Base-by-base conservation (phyloP, 176 grass and related monocot species). In the Puccinellia tenuiflora region DNA sequence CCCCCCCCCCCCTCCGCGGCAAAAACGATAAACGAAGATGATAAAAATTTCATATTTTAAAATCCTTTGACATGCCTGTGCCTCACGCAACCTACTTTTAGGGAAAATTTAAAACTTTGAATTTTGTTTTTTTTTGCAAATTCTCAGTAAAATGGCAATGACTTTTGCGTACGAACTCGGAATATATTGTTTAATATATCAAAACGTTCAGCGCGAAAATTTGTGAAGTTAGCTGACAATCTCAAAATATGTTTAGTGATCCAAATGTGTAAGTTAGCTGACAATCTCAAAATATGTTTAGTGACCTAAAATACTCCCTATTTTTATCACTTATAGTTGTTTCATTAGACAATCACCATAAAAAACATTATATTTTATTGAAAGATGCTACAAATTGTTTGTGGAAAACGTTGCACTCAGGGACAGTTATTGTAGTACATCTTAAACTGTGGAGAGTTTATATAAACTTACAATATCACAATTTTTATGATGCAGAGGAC, bases 401-500 rank as follows among this genome's bases (percentile, higher is more conserved):
- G 5, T 51, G n/a, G 38, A 52, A 43, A 65, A 16, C 3, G 5
- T 21, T 65, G 13, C 6, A 47, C 29, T 62, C 3, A 25, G 0
- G 26, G 51, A 71, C 28, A 42, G 9, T 79, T 42, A 35, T 62
- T 18, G 21, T 16, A 79, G n/a, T 72, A 37, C 15, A 37, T 50
- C 30, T 80, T 33, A 30, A 48, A 46, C 74, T 39, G 37, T 6
- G 2, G 15, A 31, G 45, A 43, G 30, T 50, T 48, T 2, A 25
- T 86, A 6, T 38, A 1, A 47, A 16, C 13, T 47, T 0, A 47
- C 15, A 52, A 25, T 34, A 75, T 86, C 21, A 53, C 22, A 69
- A 33, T 66, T 81, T 71, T 78, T 3, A 40, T 81, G 53, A 85
- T 91, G 87, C 91, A 97, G 94, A 91, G 74, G 88, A 91, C 34